Evolutionary conservation across 1,139 yeast species (phyloP), one percentile per base, ranked within the genome.

Genomic region (Yamadazyma atlantica): DNA sequence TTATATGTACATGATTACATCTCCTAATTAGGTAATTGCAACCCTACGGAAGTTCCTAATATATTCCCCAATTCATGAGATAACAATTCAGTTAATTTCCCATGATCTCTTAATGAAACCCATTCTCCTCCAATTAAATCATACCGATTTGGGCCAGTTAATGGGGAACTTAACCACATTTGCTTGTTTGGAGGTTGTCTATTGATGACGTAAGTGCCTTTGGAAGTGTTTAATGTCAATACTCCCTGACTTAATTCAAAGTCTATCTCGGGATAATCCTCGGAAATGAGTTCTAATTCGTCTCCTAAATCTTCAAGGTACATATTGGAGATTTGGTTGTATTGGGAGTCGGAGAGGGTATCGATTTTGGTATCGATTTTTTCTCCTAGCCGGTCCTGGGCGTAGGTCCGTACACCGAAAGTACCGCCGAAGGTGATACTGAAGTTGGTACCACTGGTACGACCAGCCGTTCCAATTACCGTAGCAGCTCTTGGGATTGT

Each of bases 141-240:
- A 54, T 77, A 68, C 40, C 78, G 53, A 54, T 87, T 86, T 10
- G 97, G 97, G 0, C 97, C 97, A n/a, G 94, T 85, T 4, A 86
- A 54, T 0, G 97, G 97, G 29, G 95, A 85, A 43, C 94, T 80
- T 38, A 88, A 73, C 97, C 97, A 89, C 29, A 89, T 82, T 58
- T 89, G 97, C 60, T 84, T 83, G 60, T 87, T 89, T 2, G 96
- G 95, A 1, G 97, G 96, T 62, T 90, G 96, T 56, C 87, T 87
- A 65, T 89, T 90, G 50, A 90, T 81, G 24, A 89, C 95, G 57
- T 89, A 89, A 2, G 90, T 78, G 2, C 96, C 96, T 26, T 69
- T 64, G 2, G 79, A 75, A 24, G 85, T 57, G 3, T 70, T 73
- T 43, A 89, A 60, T 2, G 90, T 82, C 65, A 89, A 63, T 10